Percentiles rank a stretch among this genome's conserved stretches.
phyloP scores from a whole-genome alignment of 208 protist species.

The Jaenimonas drosophilae region DNA sequence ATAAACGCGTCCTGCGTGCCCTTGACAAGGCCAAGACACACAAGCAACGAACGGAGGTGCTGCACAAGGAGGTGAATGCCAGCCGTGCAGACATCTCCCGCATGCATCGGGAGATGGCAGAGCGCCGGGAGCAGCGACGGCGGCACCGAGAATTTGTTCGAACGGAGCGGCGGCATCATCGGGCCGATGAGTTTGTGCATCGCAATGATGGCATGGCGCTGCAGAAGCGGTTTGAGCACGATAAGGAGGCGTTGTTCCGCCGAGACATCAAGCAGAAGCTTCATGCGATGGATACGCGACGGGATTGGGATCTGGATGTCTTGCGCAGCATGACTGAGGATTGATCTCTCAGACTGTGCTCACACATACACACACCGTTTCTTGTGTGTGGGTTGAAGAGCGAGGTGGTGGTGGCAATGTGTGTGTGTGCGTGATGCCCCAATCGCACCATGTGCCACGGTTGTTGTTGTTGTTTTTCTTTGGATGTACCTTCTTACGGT shows the following conservation, averaged over 20 bases:
- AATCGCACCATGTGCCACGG: too few species aligned
- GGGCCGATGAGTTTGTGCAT: slow-evolving; percentile 6
- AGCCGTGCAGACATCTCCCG: slow-evolving; percentile 6
- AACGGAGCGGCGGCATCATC: slow-evolving; percentile 5
- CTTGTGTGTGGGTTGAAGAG: too few species aligned
- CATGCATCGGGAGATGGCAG: slow-evolving; percentile 9
- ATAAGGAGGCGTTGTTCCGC: slow-evolving; percentile 19
- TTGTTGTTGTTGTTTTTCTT: too few species aligned
- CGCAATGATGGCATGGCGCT: slow-evolving; percentile 2
- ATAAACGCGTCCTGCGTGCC: slow-evolving; percentile 2
- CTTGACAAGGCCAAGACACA: background rate
- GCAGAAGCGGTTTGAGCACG: slow-evolving; percentile 17
- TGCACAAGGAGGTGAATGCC: slow-evolving; percentile 5
- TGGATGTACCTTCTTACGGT: too few species aligned
- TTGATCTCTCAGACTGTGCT: background rate
- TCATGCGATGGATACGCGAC: slow-evolving; percentile 15
- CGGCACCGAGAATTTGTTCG: slow-evolving; percentile 1
- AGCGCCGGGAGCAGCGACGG: slow-evolving; percentile 9
- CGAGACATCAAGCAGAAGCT: slow-evolving; percentile 11
- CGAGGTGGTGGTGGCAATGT: background rate
- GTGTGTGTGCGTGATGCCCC: too few species aligned
- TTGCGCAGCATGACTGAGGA: slow-evolving; percentile 3
- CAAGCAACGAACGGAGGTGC: slow-evolving; percentile 1
- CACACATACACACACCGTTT: too few species aligned
- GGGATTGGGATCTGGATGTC: slow-evolving; percentile 16